phyloP scores from a whole-genome alignment of 176 grass and related monocot species.

The maize (Zea mays) region Zm-B73-REFERENCE-NAM-5.0 NC_050104.1:134780001-134780500 shows the following conservation, averaged over 20 bases:
- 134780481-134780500: conserved; percentile 57
- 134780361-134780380: not conserved
- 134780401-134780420: not conserved
- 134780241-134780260: not conserved
- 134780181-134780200: not conserved
- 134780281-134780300: not conserved
- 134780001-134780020: not conserved
- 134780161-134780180: not conserved
- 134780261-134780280: not conserved
- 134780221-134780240: not conserved
- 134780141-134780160: conserved; percentile 31
- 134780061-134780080: not conserved
- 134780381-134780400: not conserved
- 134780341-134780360: conserved; percentile 6
- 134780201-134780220: conserved; percentile 31
- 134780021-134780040: not conserved
- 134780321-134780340: conserved; percentile 22
- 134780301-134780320: not conserved
- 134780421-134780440: not conserved
- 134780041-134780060: not conserved
- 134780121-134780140: conserved; percentile 6
- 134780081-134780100: not conserved
- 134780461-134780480: conserved; percentile 68
- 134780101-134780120: not conserved
- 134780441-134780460: conserved; percentile 89